A percentile compares a stretch with the other conserved stretches of the same genome.
phyloP scores from a whole-genome alignment of 805 yeast genomes.

The Candida endomychidarum region DNA sequence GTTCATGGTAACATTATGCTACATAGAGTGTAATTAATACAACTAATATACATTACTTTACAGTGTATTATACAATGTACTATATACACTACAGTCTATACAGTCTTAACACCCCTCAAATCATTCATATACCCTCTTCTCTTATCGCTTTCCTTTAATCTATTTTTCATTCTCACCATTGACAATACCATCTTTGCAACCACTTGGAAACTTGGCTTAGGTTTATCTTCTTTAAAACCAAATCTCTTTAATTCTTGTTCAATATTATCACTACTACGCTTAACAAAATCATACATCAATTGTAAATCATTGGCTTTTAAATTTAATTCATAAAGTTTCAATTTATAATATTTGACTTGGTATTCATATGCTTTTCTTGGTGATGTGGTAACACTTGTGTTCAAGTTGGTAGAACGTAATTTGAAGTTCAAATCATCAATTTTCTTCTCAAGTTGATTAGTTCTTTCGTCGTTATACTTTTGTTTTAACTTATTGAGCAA shows the following conservation, averaged over 20 bases:
- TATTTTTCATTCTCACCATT: conserved; percentile 30
- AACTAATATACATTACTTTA: conserved; percentile 5
- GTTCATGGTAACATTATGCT: too few relatives aligned
- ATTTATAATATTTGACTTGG: conserved; percentile 46
- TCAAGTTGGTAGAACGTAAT: conserved; percentile 22
- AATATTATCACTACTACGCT: conserved; percentile 25
- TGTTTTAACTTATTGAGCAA: conserved; percentile 28
- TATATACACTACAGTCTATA: too few relatives aligned
- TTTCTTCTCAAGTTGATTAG: conserved; percentile 15
- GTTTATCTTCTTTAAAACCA: conserved; percentile 30
- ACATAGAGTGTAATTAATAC: too few relatives aligned
- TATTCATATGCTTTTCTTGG: conserved; percentile 20
- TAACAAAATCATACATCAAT: conserved; percentile 33
- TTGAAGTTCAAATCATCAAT: conserved; percentile 28
- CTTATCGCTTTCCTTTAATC: conserved; percentile 27
- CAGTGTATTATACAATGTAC: conserved; percentile 4
- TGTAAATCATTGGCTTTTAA: conserved; percentile 33
- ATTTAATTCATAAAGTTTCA: conserved; percentile 47
- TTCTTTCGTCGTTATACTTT: background rate
- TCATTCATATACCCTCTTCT: conserved; percentile 17
- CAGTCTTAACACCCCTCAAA: too few relatives aligned
- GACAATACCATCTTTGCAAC: conserved; percentile 42
- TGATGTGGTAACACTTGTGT: too few relatives aligned
- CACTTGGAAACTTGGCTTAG: conserved; percentile 27
- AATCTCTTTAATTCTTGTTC: conserved; percentile 24